Conservation (phyloP, 345 rosid genomes). For the Hypericum androsaemum region DNA sequence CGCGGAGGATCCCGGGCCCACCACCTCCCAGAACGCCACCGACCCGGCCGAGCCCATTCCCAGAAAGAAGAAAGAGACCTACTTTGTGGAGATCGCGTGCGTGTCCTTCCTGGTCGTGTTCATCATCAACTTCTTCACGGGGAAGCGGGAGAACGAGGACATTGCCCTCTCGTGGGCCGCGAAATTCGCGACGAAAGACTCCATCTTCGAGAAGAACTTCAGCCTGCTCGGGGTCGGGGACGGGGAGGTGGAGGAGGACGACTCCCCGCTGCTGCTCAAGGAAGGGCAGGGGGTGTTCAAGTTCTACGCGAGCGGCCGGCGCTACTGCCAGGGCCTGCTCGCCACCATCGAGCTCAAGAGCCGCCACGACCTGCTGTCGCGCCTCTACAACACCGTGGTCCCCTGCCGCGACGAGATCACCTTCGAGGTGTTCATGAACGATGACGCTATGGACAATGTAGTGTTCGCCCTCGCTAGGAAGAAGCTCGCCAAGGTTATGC, state of each 20-base stretch:
- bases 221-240: slow-evolving; percentile 71
- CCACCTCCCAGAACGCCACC: slow-evolving; percentile 12
- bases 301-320: slow-evolving; percentile 88
- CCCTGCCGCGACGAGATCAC: slow-evolving; percentile 87
- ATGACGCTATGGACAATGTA: slow-evolving; percentile 81
- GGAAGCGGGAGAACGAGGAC: slow-evolving; percentile 80
- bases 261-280: slow-evolving; percentile 74
- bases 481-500: slow-evolving; percentile 77
- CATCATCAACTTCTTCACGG: slow-evolving; percentile 63
- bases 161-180: slow-evolving; percentile 83
- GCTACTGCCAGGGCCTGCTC: slow-evolving; percentile 79
- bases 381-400: slow-evolving; percentile 56
- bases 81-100: slow-evolving; percentile 52
- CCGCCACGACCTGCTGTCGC: slow-evolving; percentile 83
- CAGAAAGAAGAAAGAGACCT: slow-evolving; percentile 35
- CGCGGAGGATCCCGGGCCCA: slow-evolving; percentile 14
- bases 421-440: slow-evolving; percentile 89
- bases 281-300: slow-evolving; percentile 87
- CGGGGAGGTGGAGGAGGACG: slow-evolving; percentile 56
- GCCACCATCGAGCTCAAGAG: slow-evolving; percentile 95
- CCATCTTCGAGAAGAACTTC: slow-evolving; percentile 76
- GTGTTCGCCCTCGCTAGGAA: slow-evolving; percentile 78
- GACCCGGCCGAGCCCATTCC: slow-evolving; percentile 2
- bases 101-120: slow-evolving; percentile 53
- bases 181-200: slow-evolving; percentile 60